phyloP scores from a whole-genome alignment of 106 monocot species.

The Acorus calamus region DNA sequence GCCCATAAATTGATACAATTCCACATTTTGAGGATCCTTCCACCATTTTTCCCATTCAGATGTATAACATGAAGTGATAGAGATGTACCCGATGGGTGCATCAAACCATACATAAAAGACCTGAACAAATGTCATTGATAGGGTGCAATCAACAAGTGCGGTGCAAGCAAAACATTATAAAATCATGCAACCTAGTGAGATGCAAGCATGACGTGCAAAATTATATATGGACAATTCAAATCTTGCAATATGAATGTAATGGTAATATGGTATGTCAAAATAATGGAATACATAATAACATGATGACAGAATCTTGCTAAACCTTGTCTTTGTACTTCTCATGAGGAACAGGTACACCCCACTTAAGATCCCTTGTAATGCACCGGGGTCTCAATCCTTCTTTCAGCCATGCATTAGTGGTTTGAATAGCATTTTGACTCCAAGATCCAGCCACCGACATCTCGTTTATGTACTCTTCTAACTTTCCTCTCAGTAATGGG shows the following conservation, averaged over 20 bases:
- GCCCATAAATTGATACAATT: slow-evolving; percentile 96
- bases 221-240: no score
- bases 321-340: slow-evolving; percentile 98
- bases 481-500: slow-evolving; percentile 49
- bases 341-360: slow-evolving; percentile 95
- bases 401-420: slow-evolving; percentile 90
- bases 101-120: slow-evolving; percentile 99
- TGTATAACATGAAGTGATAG: slow-evolving; percentile 80
- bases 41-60: slow-evolving; percentile 96
- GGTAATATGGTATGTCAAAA: no score
- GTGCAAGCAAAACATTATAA: no score
- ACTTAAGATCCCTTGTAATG: slow-evolving; percentile 95
- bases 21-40: slow-evolving; percentile 93
- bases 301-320: no score
- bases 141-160: no score
- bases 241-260: no score
- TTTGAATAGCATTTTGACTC: slow-evolving; percentile 95
- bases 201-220: no score
- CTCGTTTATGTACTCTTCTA: slow-evolving; percentile 67
- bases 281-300: no score
- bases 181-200: no score
- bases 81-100: slow-evolving; percentile 98
- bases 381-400: slow-evolving; percentile 85
- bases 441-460: slow-evolving; percentile 62
- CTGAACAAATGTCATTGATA: slow-evolving; percentile 12